Conservation (phyloP, 2,329 filamentous ascomycete genomes). For the Madurella fahalii region DNA sequence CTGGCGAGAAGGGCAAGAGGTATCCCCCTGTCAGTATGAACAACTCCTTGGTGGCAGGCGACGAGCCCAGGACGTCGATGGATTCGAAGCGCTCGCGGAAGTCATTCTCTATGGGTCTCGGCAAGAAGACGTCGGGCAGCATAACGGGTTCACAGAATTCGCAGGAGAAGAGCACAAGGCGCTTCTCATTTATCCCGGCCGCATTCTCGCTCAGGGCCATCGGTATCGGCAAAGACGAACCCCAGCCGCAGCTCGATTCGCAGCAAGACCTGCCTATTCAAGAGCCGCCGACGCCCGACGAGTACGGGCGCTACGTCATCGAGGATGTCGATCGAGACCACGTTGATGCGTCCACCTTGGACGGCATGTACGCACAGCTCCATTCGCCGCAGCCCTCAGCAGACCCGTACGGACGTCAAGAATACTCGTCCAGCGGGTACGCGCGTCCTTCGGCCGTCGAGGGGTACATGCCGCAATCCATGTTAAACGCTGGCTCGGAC, state of each 20-base stretch:
- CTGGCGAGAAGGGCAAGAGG: conserved; percentile 60
- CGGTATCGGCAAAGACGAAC: conserved; percentile 53
- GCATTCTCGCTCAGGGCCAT: conserved; percentile 64
- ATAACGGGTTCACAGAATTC: conserved; percentile 55
- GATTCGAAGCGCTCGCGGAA: conserved; percentile 65
- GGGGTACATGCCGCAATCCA: conserved; percentile 43
- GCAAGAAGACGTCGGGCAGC: conserved; percentile 67
- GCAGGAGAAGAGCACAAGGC: conserved; percentile 54
- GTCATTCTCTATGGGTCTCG: conserved; percentile 65
- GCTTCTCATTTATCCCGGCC: conserved; percentile 67
- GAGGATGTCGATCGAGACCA: conserved; percentile 23
- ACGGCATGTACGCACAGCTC: conserved; percentile 33
- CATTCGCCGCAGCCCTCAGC: conserved; percentile 24
- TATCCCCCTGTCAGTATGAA: conserved; percentile 94
- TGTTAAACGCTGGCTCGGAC: conserved; percentile 50
- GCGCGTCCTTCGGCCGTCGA: conserved; percentile 43
- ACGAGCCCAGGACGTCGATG: conserved; percentile 60
- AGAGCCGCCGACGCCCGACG: conserved; percentile 39
- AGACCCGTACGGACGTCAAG: conserved; percentile 33
- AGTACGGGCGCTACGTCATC: conserved; percentile 36
- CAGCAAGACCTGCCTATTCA: conserved; percentile 53
- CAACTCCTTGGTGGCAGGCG: conserved; percentile 59
- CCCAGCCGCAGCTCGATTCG: conserved; percentile 45
- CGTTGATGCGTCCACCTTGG: conserved; percentile 28
- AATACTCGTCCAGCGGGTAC: conserved; percentile 37